Percentiles rank a stretch among this genome's conserved stretches.
Conservation (phyloP, 345 rosid species). For the Arabidopsis arenosa region DNA sequence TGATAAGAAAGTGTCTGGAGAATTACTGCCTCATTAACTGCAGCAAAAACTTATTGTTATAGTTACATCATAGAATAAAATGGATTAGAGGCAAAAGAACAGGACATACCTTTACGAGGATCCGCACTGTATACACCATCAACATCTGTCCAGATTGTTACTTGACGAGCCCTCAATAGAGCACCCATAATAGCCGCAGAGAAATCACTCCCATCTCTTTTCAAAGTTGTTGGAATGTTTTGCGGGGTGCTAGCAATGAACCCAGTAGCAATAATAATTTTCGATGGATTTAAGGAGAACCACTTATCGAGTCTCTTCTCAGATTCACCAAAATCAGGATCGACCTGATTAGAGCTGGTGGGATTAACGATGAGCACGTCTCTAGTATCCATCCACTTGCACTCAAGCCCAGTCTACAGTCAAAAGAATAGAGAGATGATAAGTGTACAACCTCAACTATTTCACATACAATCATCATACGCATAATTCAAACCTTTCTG, state of each 20-base stretch:
- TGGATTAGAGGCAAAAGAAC: not conserved
- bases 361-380: slow-evolving; percentile 93
- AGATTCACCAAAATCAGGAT: slow-evolving; percentile 86
- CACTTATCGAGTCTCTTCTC: slow-evolving; percentile 80
- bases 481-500: slow-evolving; percentile 64
- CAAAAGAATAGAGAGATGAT: slow-evolving; percentile 16
- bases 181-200: slow-evolving; percentile 99
- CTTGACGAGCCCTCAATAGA: slow-evolving; percentile 74
- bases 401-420: slow-evolving; percentile 75
- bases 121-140: slow-evolving; percentile 99
- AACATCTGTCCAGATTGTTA: slow-evolving; percentile 99
- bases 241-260: slow-evolving; percentile 97
- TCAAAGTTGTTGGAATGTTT: slow-evolving; percentile 94
- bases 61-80: not conserved
- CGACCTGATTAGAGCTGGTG: slow-evolving; percentile 87
- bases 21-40: slow-evolving; percentile 97
- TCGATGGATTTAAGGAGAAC: slow-evolving; percentile 68
- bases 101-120: slow-evolving; percentile 84
- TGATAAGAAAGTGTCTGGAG: slow-evolving; percentile 88
- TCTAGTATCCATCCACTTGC: slow-evolving; percentile 98
- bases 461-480: not conserved
- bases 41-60: slow-evolving; percentile 32
- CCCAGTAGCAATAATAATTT: slow-evolving; percentile 87
- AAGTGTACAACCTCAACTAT: slow-evolving; percentile 1
- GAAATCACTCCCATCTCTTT: slow-evolving; percentile 99